phyloP scores from a whole-genome alignment of 306 rosid species.

The Adenanthera pavonina region DNA sequence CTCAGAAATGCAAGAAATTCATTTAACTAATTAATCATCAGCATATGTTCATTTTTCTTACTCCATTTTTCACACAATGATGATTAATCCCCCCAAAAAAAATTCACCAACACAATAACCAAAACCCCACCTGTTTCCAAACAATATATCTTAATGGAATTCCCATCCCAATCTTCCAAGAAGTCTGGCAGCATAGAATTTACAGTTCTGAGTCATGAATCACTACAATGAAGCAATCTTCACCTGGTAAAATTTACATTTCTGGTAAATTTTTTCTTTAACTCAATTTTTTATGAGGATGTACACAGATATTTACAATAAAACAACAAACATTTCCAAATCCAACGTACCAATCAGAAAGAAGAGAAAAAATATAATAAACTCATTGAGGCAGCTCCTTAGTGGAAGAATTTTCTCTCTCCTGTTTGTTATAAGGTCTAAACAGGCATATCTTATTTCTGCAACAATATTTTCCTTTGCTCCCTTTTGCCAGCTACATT shows the following conservation, averaged over 20 bases:
- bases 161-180: conserved; percentile 4
- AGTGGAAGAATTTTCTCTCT: background rate
- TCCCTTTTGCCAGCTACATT: no score
- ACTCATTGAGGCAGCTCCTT: background rate
- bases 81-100: no score
- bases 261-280: background rate
- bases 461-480: no score
- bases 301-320: no score
- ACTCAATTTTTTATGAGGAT: background rate
- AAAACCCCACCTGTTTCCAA: no score
- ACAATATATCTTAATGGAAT: background rate
- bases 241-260: background rate
- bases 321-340: background rate
- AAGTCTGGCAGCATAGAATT: conserved; percentile 9
- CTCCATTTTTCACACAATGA: no score
- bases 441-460: background rate
- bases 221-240: conserved; percentile 23
- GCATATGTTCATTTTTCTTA: no score
- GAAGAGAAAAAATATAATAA: background rate
- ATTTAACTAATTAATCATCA: no score
- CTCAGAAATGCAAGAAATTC: no score
- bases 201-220: conserved; percentile 21
- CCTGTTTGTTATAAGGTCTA: background rate
- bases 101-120: no score
- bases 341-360: background rate